These are phyloP conservation scores for Rhodotorula sp. DNA, from an alignment of 1,284 basidiomycete genomes.

Conservation along the genomic window DNA sequence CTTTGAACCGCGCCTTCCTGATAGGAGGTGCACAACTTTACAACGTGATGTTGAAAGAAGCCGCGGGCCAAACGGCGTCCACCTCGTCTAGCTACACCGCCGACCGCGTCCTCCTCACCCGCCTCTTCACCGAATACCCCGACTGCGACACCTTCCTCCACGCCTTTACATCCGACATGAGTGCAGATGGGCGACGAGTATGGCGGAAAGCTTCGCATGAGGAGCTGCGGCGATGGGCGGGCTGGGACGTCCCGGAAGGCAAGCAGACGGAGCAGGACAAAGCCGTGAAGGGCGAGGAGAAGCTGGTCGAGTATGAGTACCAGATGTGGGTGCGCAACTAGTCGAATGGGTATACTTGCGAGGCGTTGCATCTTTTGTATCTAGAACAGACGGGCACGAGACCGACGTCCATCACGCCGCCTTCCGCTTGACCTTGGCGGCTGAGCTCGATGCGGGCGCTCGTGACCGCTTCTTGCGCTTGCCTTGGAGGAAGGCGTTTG, in stretches of 20 bases:
- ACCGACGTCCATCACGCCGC: neutral
- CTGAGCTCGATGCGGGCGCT: neutral
- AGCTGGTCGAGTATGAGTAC: slow-evolving; percentile 71
- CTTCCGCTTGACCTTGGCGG: neutral
- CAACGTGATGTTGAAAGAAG: slow-evolving; percentile 2
- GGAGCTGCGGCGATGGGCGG: slow-evolving; percentile 71
- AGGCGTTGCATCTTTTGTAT: too few relatives aligned
- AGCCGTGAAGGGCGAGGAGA: slow-evolving; percentile 17
- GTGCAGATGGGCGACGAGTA: slow-evolving; percentile 55
- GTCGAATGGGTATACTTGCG: too few relatives aligned
- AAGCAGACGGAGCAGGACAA: slow-evolving; percentile 70
- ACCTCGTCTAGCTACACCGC: slow-evolving; percentile 54
- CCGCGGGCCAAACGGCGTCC: slow-evolving; percentile 76
- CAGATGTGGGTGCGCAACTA: slow-evolving; percentile 76
- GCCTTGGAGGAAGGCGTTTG: slow-evolving; percentile 78
- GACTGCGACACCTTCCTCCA: slow-evolving; percentile 86
- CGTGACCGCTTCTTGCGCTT: slow-evolving; percentile 69
- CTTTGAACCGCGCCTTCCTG: slow-evolving; percentile 60
- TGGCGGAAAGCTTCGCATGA: slow-evolving; percentile 56
- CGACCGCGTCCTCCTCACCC: slow-evolving; percentile 81
- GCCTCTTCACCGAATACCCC: slow-evolving; percentile 70
- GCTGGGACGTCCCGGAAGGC: slow-evolving; percentile 71
- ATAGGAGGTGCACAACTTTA: slow-evolving; percentile 81
- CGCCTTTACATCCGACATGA: slow-evolving; percentile 41
- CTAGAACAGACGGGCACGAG: too few relatives aligned